Conservation (phyloP, 2,329 filamentous ascomycete species). For the Colletotrichum sp. region DNA sequence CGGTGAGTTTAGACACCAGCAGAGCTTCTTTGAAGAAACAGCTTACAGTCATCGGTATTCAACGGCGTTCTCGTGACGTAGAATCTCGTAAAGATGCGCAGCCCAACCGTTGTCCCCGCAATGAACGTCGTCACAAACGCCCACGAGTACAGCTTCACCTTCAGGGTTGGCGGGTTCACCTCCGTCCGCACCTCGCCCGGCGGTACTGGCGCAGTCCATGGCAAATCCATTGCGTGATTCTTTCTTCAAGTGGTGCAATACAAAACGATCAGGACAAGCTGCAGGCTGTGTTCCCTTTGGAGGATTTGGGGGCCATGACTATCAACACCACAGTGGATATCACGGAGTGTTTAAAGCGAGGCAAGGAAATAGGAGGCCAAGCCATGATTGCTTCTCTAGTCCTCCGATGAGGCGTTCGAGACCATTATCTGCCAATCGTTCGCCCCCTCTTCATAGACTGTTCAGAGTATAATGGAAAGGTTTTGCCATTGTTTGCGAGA, state of each 20-base stretch:
- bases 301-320: neutral
- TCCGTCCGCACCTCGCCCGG: slow-evolving; percentile 26
- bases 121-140: slow-evolving; percentile 27
- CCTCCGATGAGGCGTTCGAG: neutral
- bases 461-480: neutral
- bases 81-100: slow-evolving; percentile 31
- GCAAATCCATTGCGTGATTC: neutral
- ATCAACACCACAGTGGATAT: neutral
- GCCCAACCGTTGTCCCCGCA: slow-evolving; percentile 25
- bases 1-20: neutral
- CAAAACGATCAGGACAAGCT: neutral
- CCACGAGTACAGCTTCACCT: slow-evolving; percentile 22
- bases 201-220: slow-evolving; percentile 6
- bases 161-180: slow-evolving; percentile 20
- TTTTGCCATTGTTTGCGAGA: neutral
- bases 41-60: slow-evolving; percentile 32
- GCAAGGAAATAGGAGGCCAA: neutral
- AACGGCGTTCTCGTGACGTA: slow-evolving; percentile 29
- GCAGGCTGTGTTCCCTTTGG: neutral
- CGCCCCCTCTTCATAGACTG: neutral
- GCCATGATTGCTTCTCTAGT: neutral
- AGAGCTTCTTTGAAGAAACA: neutral
- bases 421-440: neutral
- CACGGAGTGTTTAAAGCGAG: neutral
- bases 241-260: neutral